Evolutionary conservation across 352 stramenopile species (phyloP), one percentile per base, ranked within the genome.

Genomic region (Pythium phragmiticola): DNA sequence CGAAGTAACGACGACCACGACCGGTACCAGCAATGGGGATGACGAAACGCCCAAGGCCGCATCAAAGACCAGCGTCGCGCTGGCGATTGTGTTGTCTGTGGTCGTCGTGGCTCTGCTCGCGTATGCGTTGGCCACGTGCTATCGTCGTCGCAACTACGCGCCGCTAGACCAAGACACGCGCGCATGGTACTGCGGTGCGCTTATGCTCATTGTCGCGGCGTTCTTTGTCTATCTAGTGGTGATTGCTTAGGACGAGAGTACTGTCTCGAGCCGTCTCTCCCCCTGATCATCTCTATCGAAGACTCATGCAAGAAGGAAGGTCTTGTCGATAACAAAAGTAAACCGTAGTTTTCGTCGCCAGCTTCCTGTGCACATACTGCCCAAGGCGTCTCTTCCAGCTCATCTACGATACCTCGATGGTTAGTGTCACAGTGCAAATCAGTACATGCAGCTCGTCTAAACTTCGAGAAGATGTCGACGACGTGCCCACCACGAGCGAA

Each of bases 401-500:
- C 21, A 21, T 21, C 21, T 21, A 21, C 21, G 0, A 21, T 21
- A 1, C 21, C 21, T 21, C 21, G 1, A 21, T 21, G 21, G 21
- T 1, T 21, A 21, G 0, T 21, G 21, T 21, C 21, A 21, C 21
- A 21, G 21, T 21, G 21, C 21, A 21, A 21, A 1, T 21, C 21
- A 21, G 21, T 21, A 21, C 21, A 21, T 21, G 21, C 21, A 21
- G 21, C 21, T 21, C 21, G 21, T 21, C 21, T 21, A 21, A 21
- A 21, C 21, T 21, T 21, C 21, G 21, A 21, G 21, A 21, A 21
- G 21, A 21, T 21, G 21, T 98, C 41, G 84, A 89, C 57, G 96
- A 74, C 17, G 89, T 97, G 43, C 91, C 90, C 23, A 98, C 85
- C 21, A 97, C 74, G 23, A 98, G 80, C 37, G 80, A 90, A 64